These are phyloP conservation scores for Annona cherimola DNA, from an alignment of 164 flowering plant genomes.

Conservation along the genomic window DNA sequence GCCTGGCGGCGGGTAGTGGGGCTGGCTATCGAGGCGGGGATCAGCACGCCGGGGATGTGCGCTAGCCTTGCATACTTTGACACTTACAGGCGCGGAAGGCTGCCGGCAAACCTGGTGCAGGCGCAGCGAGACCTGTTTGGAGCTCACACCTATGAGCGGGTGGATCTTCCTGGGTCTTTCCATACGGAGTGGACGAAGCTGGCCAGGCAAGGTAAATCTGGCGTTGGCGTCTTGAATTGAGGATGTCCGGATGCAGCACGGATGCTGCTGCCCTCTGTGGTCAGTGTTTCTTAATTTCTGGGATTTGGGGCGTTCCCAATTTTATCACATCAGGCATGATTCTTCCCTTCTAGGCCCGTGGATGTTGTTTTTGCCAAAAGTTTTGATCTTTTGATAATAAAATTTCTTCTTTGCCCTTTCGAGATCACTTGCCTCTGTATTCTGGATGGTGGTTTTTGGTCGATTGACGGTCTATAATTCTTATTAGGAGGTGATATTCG, in stretches of 20 bases:
- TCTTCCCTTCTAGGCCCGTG: background rate
- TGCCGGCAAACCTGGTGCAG: conserved; percentile 44
- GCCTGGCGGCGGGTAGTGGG: conserved; percentile 45
- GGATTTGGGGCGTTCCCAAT: background rate
- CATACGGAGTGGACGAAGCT: conserved; percentile 69
- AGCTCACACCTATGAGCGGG: conserved; percentile 41
- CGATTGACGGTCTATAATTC: no score
- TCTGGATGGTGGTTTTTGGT: no score
- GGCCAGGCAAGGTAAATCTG: conserved; percentile 23
- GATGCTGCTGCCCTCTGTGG: background rate
- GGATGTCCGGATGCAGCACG: background rate
- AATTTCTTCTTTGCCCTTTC: background rate
- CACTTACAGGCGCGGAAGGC: conserved; percentile 35
- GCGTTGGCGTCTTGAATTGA: conserved; percentile 7
- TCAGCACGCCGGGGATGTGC: conserved; percentile 45
- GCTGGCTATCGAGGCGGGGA: conserved; percentile 31
- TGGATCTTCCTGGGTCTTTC: conserved; percentile 20
- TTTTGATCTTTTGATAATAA: conserved; percentile 1
- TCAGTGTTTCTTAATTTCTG: background rate
- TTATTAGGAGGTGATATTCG: no score
- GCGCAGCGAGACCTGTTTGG: conserved; percentile 47
- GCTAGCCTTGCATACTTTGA: conserved; percentile 39
- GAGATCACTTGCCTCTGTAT: no score
- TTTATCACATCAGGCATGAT: background rate
- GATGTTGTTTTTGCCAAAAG: background rate